These are phyloP conservation scores for Rhododendron molle DNA, from an alignment of 148 eudicot genomes.

Conservation along the genomic window DNA sequence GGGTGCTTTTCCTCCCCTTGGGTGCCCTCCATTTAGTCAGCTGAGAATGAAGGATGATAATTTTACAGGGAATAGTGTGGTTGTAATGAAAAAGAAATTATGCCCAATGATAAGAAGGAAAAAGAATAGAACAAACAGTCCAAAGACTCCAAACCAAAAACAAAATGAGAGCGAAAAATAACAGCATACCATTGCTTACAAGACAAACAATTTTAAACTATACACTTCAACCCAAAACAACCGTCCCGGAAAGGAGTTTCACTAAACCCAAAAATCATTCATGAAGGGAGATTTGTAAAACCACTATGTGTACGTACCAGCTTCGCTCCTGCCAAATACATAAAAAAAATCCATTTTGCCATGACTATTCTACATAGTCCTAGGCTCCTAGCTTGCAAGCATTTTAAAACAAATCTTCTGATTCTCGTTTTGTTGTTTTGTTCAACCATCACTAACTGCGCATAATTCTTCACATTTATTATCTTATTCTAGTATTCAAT, in stretches of 20 bases:
- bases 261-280: background rate
- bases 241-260: background rate
- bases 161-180: background rate
- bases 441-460: background rate
- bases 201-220: background rate
- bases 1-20: constrained; percentile 20
- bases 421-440: background rate
- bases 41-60: constrained; percentile 12
- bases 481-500: background rate
- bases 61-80: background rate
- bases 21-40: constrained; percentile 28
- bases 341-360: background rate
- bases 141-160: background rate
- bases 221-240: background rate
- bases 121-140: background rate
- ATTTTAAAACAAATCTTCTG: background rate
- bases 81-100: background rate
- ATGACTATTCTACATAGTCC: background rate
- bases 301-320: background rate
- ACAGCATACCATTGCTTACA: background rate
- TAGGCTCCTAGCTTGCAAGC: background rate
- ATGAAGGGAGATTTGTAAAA: background rate
- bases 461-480: background rate
- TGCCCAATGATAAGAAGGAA: background rate
- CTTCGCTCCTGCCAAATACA: background rate